These are phyloP conservation scores for Chlorella vulgaris DNA, from an alignment of 139 green algal genomes.

Conservation along the genomic window DNA sequence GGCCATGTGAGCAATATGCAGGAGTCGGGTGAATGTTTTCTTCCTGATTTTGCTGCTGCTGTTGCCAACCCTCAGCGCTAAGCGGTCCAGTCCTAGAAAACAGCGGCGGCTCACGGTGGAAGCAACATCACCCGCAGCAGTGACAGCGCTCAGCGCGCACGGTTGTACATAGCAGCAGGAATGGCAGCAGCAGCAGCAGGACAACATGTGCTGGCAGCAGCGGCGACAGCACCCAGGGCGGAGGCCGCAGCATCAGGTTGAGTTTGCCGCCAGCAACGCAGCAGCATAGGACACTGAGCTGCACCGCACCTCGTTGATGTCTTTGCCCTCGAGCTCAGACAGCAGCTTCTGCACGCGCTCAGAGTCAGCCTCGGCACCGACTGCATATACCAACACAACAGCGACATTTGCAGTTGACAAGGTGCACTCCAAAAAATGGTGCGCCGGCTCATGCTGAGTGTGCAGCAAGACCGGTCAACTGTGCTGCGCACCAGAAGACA, in stretches of 20 bases:
- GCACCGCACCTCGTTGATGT: slow-evolving; percentile 61
- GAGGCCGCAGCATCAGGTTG: neutral
- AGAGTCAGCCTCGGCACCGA: slow-evolving; percentile 70
- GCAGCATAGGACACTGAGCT: neutral
- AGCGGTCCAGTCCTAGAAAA: too few species aligned
- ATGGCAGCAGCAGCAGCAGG: neutral
- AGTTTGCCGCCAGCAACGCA: neutral
- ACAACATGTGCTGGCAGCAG: neutral
- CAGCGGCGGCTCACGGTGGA: neutral
- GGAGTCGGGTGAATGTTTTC: neutral
- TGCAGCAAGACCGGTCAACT: too few species aligned
- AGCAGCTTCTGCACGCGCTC: slow-evolving; percentile 65
- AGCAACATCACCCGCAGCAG: too few species aligned
- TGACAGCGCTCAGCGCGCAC: too few species aligned
- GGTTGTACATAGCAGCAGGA: neutral
- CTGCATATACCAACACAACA: slow-evolving; percentile 33
- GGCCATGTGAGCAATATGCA: neutral
- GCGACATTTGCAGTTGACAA: too few species aligned
- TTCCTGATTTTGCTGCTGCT: too few species aligned
- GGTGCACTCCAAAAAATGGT: too few species aligned
- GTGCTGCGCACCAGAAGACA: slow-evolving; percentile 38
- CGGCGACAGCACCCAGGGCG: neutral
- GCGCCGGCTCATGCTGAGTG: too few species aligned
- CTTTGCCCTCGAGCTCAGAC: slow-evolving; percentile 79
- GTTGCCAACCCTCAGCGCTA: too few species aligned